Base-by-base conservation (phyloP, 2,329 filamentous ascomycete species). In the Thelonectria rubi region DNA sequence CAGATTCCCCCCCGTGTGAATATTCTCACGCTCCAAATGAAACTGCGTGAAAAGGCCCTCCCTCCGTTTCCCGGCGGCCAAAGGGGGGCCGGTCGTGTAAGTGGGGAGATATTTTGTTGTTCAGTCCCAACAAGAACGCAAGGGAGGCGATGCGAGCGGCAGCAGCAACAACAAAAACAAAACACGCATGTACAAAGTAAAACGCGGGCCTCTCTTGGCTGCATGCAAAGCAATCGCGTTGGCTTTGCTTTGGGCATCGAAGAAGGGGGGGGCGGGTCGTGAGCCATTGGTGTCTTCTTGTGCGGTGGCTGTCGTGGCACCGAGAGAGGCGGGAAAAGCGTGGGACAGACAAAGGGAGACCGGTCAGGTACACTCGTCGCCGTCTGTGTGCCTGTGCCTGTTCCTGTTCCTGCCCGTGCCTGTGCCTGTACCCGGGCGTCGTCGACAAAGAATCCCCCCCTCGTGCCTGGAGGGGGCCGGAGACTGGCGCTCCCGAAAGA, bases 261-360 rank as follows among this genome's bases (percentile, higher is more conserved):
- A 37, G 12, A 15, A 2, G 11, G 12, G 11, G 34, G 34, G 34
- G 26, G 26, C 26, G 26, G 26, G 26, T 30, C 26, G 10, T 8
- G 10, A 30, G 26, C 26, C 26, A 30, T 30, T 30, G 26, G 26
- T 30, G 7, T 30, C 26, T 30, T 30, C 26, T 7, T 21, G 42
- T 45, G 3, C 7, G 39, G 26, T 30, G 26, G 26, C 26, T 30
- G 26, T 30, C n/a, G 39, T 17, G 39, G 39, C 39, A 42, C n/a
- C 26, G 26, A 30, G 26, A 8, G 26, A 30, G 26, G 26, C 26
- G 26, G 26, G 26, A 17, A 42, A 20, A 42, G 21, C 39, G 47
- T 58, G 47, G 24, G 37, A 51, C 47, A 52, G 37, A 51, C 47
- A 52, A 39, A 58, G 40, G 26, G 37, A 46, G 43, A 18, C 30